A percentile compares a stretch with the other conserved stretches of the same genome.
Evolutionary conservation across 129 eudicot genomes (phyloP).

Genomic region (Ambrosia artemisiifolia): DNA sequence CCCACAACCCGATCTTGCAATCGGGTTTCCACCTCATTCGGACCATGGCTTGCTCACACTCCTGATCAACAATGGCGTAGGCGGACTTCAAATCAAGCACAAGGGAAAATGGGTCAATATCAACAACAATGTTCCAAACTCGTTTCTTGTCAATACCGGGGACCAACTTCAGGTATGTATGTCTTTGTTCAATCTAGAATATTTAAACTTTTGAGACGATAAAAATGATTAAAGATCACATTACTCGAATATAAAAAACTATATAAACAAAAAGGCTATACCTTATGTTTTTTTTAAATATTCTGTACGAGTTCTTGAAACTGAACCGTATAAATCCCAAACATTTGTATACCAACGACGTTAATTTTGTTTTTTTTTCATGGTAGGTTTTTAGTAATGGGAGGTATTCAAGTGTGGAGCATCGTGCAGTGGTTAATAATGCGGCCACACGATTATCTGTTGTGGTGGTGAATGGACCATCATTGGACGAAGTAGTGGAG

Average conservation of each 20-base stretch:
- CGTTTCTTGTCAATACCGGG: conserved; percentile 51
- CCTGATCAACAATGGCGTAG: conserved; percentile 41
- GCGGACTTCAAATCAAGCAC: conserved; percentile 50
- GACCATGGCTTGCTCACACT: conserved; percentile 59
- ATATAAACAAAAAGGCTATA: no score
- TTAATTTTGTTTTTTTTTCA: background rate
- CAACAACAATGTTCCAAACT: conserved; percentile 40
- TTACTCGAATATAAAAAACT: no score
- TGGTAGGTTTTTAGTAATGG: conserved; percentile 56
- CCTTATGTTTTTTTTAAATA: no score
- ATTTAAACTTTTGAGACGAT: background rate
- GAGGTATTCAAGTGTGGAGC: conserved; percentile 51
- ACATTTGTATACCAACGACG: background rate
- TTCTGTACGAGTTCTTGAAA: no score
- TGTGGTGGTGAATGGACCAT: conserved; percentile 44
- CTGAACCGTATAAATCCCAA: background rate
- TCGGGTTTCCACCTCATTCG: conserved; percentile 68
- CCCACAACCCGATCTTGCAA: conserved; percentile 58
- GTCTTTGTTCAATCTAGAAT: no score
- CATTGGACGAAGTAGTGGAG: conserved; percentile 40
- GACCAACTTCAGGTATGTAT: conserved; percentile 59
- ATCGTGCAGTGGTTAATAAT: conserved; percentile 49
- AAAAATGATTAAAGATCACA: background rate
- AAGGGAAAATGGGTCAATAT: conserved; percentile 51
- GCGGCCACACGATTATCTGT: conserved; percentile 43